Base-by-base conservation (phyloP, 2,329 filamentous ascomycete genomes). In the Talaromyces albobiverticillius region DNA sequence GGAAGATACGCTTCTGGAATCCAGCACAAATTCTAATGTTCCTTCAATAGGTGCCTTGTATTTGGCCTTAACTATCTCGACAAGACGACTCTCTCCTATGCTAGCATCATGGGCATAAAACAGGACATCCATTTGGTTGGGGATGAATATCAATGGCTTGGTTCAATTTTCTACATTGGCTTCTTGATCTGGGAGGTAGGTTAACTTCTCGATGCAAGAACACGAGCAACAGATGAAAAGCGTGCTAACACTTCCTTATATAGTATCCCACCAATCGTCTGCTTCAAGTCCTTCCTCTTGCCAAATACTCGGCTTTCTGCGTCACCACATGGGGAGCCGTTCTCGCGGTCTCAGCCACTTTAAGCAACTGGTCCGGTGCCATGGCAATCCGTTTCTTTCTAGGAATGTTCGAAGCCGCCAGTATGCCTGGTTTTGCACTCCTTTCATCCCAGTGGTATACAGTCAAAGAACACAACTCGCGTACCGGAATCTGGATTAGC, bases 321-420 rank as follows among this genome's bases (percentile, higher is more conserved):
- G 32, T 36, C 4, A 36, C 32, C 14, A 36, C 32, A 6, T 48
- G 46, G 46, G 46, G 46, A 34, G 29, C 3, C 16, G 26, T 22
- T n/a, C 46, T 48, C 13, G 46, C 46, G 5, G 16, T 36, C 16
- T 48, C 46, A 23, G 46, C 46, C 34, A 36, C 29, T 14, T 23
- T 36, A 10, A 48, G 29, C 3, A 48, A 48, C 20, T 38, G 22
- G 20, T 34, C 46, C 8, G 31, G 29, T 5, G 29, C 20, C 3
- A 36, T 25, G 29, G 46, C 31, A 16, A 38, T 34, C 7, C 18
- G 46, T 7, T 48, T 48, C 31, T 48, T 38, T 23, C 20, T 48
- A 11, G 45, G 31, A 16, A 25, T 48, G 31, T 48, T 48, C 23
- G 46, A 48, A 36, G 46, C 46, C n/a, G 13, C 46, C 26, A 48